Percentiles rank a stretch among this genome's conserved stretches.
phyloP scores from a whole-genome alignment of 2,329 filamentous ascomycete species.

The Colletotrichum endophyticum region DNA sequence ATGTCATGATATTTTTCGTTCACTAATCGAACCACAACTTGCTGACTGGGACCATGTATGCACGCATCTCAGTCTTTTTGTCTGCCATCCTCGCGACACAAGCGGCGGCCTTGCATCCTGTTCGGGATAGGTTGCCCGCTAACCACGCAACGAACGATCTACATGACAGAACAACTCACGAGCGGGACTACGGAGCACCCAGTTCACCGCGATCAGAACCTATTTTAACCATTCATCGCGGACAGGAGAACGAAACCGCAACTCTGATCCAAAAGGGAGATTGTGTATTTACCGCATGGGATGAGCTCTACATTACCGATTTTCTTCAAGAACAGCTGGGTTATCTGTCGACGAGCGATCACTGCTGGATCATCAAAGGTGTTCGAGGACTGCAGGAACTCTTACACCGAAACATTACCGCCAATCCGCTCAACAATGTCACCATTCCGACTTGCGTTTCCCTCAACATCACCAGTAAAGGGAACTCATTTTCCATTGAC shows the following conservation, averaged over 20 bases:
- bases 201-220: not conserved
- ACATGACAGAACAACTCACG: not conserved
- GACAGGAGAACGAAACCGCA: not conserved
- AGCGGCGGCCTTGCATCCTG: not conserved
- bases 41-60: not conserved
- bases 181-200: not conserved
- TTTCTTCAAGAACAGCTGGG: conserved; percentile 9
- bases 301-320: conserved; percentile 11
- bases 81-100: not conserved
- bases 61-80: not conserved
- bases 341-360: not conserved
- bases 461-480: not conserved
- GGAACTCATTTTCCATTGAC: conserved; percentile 12
- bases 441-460: conserved; percentile 4
- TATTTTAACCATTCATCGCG: not conserved
- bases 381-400: not conserved
- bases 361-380: conserved; percentile 16
- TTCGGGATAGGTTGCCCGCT: not conserved
- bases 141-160: not conserved
- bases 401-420: conserved; percentile 1
- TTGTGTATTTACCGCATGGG: not conserved
- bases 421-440: conserved; percentile 8
- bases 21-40: not conserved
- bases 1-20: not conserved
- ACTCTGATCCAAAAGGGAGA: not conserved